phyloP scores from a whole-genome alignment of 1,284 basidiomycete species.

The Acaromyces ingoldii region DNA sequence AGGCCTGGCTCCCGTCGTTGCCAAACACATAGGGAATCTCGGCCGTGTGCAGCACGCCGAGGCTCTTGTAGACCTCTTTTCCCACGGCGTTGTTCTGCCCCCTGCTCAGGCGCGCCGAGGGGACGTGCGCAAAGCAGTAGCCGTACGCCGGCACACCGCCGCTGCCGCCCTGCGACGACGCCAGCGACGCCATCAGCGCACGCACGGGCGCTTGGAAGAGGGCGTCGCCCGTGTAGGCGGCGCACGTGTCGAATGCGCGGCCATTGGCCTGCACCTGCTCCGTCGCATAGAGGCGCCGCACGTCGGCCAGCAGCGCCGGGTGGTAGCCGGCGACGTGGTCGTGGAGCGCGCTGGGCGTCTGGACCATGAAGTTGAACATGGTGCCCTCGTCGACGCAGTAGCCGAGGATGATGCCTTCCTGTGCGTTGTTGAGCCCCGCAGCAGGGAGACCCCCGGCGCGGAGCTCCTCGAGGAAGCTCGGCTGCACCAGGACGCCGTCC shows the following conservation, averaged over 20 bases:
- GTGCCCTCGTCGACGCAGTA: conserved; percentile 30
- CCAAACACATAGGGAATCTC: conserved; percentile 31
- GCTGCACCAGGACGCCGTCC: conserved; percentile 22
- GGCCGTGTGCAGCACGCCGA: conserved; percentile 24
- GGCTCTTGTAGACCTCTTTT: conserved; percentile 18
- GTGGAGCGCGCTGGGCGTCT: conserved; percentile 14
- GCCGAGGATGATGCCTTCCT: conserved; percentile 20
- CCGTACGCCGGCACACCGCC: conserved; percentile 18
- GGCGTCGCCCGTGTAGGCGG: conserved; percentile 28
- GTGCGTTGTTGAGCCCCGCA: conserved; percentile 16
- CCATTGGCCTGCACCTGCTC: conserved; percentile 3
- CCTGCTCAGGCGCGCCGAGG: conserved; percentile 12
- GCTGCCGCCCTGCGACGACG: neutral
- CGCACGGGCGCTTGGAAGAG: conserved; percentile 26
- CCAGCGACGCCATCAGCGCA: conserved; percentile 13
- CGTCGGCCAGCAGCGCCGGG: conserved; percentile 10
- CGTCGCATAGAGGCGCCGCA: conserved; percentile 16
- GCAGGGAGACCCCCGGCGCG: neutral
- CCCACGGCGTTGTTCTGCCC: conserved; percentile 14
- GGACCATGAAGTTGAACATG: conserved; percentile 30
- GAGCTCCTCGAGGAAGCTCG: neutral
- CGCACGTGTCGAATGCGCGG: conserved; percentile 21
- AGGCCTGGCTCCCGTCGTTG: conserved; percentile 3
- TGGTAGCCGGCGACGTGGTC: conserved; percentile 15
- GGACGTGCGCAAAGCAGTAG: conserved; percentile 21